A percentile compares a stretch with the other conserved stretches of the same genome.
Conservation (phyloP, 2,329 filamentous ascomycete genomes). For the Metarhizium rileyi region DNA sequence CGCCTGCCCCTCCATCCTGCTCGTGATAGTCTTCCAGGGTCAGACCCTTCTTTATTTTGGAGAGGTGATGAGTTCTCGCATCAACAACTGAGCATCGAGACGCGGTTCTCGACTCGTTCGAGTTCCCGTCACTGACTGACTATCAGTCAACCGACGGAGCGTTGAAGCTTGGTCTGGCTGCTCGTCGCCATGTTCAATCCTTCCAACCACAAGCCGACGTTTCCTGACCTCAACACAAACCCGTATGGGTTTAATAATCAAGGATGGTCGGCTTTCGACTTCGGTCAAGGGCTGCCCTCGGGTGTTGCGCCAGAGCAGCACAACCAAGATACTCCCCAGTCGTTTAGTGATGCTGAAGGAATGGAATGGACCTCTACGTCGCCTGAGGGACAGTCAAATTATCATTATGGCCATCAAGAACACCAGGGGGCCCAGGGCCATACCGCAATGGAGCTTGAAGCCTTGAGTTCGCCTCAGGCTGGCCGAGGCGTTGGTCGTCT, state of each 20-base stretch:
- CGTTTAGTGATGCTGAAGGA: slow-evolving; percentile 17
- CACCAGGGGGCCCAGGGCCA: not conserved
- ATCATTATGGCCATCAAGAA: slow-evolving; percentile 15
- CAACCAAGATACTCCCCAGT: slow-evolving; percentile 16
- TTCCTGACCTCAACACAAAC: slow-evolving; percentile 19
- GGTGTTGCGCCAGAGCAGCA: slow-evolving; percentile 14
- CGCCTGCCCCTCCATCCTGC: slow-evolving; percentile 19
- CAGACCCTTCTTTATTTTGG: slow-evolving; percentile 21
- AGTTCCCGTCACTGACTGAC: slow-evolving; percentile 27
- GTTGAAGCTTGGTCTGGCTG: slow-evolving; percentile 20
- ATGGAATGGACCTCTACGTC: slow-evolving; percentile 31
- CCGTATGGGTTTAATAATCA: slow-evolving; percentile 22
- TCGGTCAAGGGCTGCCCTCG: slow-evolving; percentile 14
- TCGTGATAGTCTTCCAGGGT: slow-evolving; percentile 21
- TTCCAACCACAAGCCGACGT: slow-evolving; percentile 21
- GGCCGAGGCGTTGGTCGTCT: slow-evolving; percentile 23
- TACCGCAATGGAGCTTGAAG: slow-evolving; percentile 19
- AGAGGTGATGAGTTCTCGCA: slow-evolving; percentile 28
- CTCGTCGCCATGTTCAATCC: slow-evolving; percentile 29
- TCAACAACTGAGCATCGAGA: slow-evolving; percentile 24
- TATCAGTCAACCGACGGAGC: slow-evolving; percentile 24
- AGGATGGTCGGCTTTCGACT: slow-evolving; percentile 23
- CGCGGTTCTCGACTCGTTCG: slow-evolving; percentile 29
- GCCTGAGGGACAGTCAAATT: slow-evolving; percentile 19
- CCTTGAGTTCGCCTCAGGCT: slow-evolving; percentile 15